A percentile compares a stretch with the other conserved stretches of the same genome.
Conservation (phyloP, 176 grass and related monocot genomes). For the Rhynchospora breviuscula region DNA sequence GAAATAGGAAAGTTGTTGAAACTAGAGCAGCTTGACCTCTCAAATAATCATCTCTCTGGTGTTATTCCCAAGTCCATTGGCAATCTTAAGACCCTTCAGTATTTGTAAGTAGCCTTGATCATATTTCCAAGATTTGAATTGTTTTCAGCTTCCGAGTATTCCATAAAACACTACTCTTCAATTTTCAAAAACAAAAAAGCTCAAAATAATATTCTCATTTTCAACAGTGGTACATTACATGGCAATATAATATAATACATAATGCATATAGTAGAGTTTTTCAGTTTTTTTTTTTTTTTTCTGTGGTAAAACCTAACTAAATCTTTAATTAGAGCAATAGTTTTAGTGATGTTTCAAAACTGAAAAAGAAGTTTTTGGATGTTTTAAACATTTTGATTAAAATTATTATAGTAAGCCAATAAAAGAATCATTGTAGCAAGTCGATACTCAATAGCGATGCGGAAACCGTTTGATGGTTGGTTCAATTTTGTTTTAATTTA, state of each 20-base stretch:
- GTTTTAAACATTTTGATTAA: neutral
- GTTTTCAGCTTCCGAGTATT: neutral
- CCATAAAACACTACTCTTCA: neutral
- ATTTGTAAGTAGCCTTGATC: slow-evolving; percentile 19
- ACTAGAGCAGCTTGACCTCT: slow-evolving; percentile 28
- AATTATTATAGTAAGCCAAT: neutral
- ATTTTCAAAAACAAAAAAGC: neutral
- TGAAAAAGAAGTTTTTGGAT: neutral
- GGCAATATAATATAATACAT: neutral
- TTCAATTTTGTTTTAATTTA: neutral
- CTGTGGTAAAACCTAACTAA: neutral
- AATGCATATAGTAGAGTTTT: neutral
- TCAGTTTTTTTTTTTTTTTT: neutral
- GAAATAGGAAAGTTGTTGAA: slow-evolving; percentile 28
- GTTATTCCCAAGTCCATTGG: slow-evolving; percentile 12
- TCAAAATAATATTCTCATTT: neutral
- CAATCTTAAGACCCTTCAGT: slow-evolving; percentile 18
- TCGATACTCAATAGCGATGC: neutral
- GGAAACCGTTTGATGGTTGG: neutral
- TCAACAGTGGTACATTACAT: neutral
- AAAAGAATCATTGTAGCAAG: neutral
- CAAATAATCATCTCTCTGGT: slow-evolving; percentile 26
- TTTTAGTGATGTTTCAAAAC: neutral
- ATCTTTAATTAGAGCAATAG: neutral
- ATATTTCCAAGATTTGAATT: neutral